Percentiles rank a stretch among this genome's conserved stretches.
Evolutionary conservation across 345 rosid species (phyloP).

Genomic region (Carallia brachiata): DNA sequence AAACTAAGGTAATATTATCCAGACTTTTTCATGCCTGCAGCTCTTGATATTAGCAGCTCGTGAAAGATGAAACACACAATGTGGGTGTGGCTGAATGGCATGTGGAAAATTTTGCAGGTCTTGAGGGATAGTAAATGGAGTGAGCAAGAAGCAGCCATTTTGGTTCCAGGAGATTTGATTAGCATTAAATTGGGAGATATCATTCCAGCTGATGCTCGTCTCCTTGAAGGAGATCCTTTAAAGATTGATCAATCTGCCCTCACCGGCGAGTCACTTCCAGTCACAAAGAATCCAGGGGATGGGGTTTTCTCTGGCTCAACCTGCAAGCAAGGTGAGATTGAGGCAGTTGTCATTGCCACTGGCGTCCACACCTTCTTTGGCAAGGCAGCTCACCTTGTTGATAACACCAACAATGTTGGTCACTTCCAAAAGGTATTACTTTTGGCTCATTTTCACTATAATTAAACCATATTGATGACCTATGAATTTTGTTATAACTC

Average conservation of each 20-base stretch:
- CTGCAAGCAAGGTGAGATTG: slow-evolving; percentile 95
- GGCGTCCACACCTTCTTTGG: slow-evolving; percentile 97
- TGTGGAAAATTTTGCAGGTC: slow-evolving; percentile 34
- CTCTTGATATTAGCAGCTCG: background rate
- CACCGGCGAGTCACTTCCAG: slow-evolving; percentile 86
- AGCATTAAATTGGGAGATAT: slow-evolving; percentile 92
- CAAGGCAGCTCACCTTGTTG: slow-evolving; percentile 95
- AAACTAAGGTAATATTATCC: slow-evolving; percentile 53
- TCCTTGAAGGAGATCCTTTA: slow-evolving; percentile 82
- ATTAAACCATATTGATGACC: too few relatives aligned
- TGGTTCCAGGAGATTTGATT: slow-evolving; percentile 90
- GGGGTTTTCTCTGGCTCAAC: slow-evolving; percentile 88
- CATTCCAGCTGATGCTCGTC: slow-evolving; percentile 91
- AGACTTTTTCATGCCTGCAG: background rate
- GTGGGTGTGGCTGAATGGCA: background rate
- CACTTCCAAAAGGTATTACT: slow-evolving; percentile 78
- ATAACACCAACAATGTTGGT: slow-evolving; percentile 87
- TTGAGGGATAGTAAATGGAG: slow-evolving; percentile 81
- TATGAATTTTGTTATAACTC: background rate
- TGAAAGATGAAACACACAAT: background rate
- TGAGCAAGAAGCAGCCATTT: slow-evolving; percentile 73
- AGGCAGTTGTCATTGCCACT: slow-evolving; percentile 87
- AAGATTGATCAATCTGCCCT: slow-evolving; percentile 92
- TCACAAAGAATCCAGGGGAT: slow-evolving; percentile 65
- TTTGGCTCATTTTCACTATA: background rate